phyloP scores from a whole-genome alignment of 2,329 filamentous ascomycete species.

The Curvularia spicifera region DNA sequence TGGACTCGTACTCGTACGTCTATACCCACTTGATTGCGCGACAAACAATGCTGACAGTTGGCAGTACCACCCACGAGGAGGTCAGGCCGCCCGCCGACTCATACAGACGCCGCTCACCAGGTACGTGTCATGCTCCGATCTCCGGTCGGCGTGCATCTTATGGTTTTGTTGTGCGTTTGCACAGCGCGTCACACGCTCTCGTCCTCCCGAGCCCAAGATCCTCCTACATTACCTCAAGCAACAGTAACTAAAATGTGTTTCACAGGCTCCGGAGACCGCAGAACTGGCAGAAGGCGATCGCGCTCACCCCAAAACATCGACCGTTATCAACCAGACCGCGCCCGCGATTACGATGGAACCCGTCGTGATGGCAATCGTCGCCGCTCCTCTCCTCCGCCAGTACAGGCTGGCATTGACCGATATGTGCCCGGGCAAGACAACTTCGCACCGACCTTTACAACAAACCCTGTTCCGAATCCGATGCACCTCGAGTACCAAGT shows the following conservation, averaged over 20 bases:
- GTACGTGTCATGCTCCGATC: conserved; percentile 55
- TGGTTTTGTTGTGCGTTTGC: not conserved
- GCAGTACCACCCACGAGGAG: conserved; percentile 55
- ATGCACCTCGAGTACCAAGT: conserved; percentile 78
- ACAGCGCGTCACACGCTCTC: not conserved
- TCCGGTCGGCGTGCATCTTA: not conserved
- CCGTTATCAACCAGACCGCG: conserved; percentile 75
- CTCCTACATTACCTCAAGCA: not conserved
- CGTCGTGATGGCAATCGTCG: conserved; percentile 67
- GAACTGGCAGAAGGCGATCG: conserved; percentile 61
- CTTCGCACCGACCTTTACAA: conserved; percentile 57
- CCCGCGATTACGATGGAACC: conserved; percentile 71
- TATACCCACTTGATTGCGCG: not conserved
- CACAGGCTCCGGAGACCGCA: conserved; percentile 39
- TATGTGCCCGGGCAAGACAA: conserved; percentile 78
- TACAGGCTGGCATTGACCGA: conserved; percentile 76
- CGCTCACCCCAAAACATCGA: conserved; percentile 75
- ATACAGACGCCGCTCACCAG: conserved; percentile 70
- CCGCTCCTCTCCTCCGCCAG: conserved; percentile 64
- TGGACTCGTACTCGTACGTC: conserved; percentile 51
- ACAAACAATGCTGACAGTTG: conserved; percentile 23
- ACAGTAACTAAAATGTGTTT: conserved; percentile 10
- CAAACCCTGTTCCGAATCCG: conserved; percentile 75
- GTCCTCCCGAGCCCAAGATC: not conserved
- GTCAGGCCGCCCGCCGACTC: conserved; percentile 59